Base-by-base conservation (phyloP, 768 basidiomycete species). In the Amanita jacksonii region DNA sequence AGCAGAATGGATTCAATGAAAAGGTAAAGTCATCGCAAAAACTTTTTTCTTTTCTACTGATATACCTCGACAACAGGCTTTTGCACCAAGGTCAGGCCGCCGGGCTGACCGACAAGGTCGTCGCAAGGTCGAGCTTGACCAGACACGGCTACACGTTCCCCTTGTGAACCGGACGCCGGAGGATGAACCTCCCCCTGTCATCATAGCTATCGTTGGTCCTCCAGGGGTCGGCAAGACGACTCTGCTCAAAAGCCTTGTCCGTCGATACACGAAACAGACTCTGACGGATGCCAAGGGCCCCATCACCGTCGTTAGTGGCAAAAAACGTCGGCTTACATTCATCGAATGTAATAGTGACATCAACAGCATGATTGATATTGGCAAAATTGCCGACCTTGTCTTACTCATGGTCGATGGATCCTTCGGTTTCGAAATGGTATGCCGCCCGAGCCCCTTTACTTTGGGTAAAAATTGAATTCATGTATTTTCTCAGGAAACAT, bases 351-450 rank as follows among this genome's bases (percentile, higher is more conserved):
- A 92, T 55, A 97, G 91, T 59, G 93, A 98, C 66, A 72, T 98
- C 52, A 92, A 92, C 61, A 90, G 91, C 41, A 97, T 98, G 94
- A 88, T 98, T 52, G 96, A 99, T 71, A 73, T 97, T 54, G 94
- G 82, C 44, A 99, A 99, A 65, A 79, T 98, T 46, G 96, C 89
- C 6, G 96, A 98, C 64, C 73, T 99, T 46, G 87, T 98, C 4
- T 72, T 99, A 35, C 79, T 99, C 51, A 93, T 98, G 91, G 83
- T 98, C 51, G 96, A 99, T 57, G 94, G 86, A 3, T 92, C 89
- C 20, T 98, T 92, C 62, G 96, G 96, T 3, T 94, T 98, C 52
- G 96, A 98, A 66, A 99, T 98, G 96, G 94, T 91, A 52, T 38
- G 22, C 0, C 39, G 38, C 22, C n/a, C n/a, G n/a, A n/a, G n/a